Conservation (phyloP, 192 early-diverging fungal genomes). For the Diversispora epigaea region DNA sequence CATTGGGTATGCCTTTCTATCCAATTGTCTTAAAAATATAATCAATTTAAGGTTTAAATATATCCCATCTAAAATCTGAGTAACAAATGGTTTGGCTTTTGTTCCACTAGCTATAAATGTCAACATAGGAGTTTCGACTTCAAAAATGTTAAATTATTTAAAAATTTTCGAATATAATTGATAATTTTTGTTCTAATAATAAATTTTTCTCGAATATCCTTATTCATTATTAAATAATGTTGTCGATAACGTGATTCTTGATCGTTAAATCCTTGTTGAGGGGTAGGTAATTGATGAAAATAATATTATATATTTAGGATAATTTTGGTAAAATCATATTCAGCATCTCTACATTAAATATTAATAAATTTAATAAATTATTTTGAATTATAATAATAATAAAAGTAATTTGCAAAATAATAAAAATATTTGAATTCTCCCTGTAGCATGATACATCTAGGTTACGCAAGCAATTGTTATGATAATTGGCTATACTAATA, state of each 20-base stretch:
- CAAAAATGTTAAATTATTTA: slow-evolving; percentile 95
- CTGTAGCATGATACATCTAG: no score
- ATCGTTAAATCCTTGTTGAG: slow-evolving; percentile 93
- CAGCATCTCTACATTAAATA: no score
- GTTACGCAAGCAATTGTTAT: no score
- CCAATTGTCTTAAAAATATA: slow-evolving; percentile 97
- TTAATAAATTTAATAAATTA: no score
- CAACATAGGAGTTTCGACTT: slow-evolving; percentile 99
- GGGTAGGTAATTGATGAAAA: slow-evolving; percentile 95
- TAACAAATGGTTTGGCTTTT: slow-evolving; percentile 98
- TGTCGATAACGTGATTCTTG: slow-evolving; percentile 96
- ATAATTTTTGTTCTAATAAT: slow-evolving; percentile 89
- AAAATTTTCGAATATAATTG: slow-evolving; percentile 91
- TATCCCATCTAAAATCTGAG: slow-evolving; percentile 95
- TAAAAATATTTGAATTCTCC: no score
- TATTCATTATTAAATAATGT: slow-evolving; percentile 99
- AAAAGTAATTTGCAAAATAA: no score
- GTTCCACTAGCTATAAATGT: slow-evolving; percentile 96
- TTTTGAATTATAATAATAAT: no score
- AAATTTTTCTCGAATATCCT: slow-evolving; percentile 91
- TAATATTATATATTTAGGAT: slow-evolving; percentile 81
- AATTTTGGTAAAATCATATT: no score
- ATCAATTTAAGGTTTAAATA: slow-evolving; percentile 99
- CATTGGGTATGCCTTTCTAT: no score
- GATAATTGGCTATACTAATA: no score